These are phyloP conservation scores for Echeveria elegans DNA, from an alignment of 164 flowering plant genomes.

Conservation along the genomic window DNA sequence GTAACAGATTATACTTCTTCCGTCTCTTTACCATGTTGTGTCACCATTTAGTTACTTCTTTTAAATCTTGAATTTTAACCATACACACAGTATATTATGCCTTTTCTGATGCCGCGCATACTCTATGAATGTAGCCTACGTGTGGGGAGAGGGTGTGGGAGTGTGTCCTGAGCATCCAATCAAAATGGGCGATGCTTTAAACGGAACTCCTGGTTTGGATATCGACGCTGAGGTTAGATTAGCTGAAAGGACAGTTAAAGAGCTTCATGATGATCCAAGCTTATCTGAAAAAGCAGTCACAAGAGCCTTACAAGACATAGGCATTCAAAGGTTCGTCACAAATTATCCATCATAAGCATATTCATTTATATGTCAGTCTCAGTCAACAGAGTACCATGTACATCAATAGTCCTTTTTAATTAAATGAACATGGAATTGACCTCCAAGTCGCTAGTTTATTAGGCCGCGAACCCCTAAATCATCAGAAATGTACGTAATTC, in stretches of 20 bases:
- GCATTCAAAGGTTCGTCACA: slow-evolving; percentile 7
- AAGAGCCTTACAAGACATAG: slow-evolving; percentile 6
- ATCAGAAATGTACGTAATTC: no score
- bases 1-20: no score
- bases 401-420: no score
- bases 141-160: slow-evolving; percentile 9
- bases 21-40: no score
- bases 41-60: no score
- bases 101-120: not conserved
- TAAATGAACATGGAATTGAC: no score
- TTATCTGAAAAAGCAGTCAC: not conserved
- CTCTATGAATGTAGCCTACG: slow-evolving; percentile 6
- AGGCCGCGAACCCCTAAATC: no score
- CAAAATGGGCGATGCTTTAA: slow-evolving; percentile 8
- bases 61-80: no score
- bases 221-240: slow-evolving; percentile 6
- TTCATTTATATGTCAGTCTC: no score
- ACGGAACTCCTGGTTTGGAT: slow-evolving; percentile 5
- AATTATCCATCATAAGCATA: no score
- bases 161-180: slow-evolving; percentile 1
- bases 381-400: no score
- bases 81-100: not conserved
- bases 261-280: not conserved
- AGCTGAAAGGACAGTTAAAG: not conserved
- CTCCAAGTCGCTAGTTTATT: no score